Evolutionary conservation across 441 rosid species (phyloP).

Genomic region (Omphalea diandra): DNA sequence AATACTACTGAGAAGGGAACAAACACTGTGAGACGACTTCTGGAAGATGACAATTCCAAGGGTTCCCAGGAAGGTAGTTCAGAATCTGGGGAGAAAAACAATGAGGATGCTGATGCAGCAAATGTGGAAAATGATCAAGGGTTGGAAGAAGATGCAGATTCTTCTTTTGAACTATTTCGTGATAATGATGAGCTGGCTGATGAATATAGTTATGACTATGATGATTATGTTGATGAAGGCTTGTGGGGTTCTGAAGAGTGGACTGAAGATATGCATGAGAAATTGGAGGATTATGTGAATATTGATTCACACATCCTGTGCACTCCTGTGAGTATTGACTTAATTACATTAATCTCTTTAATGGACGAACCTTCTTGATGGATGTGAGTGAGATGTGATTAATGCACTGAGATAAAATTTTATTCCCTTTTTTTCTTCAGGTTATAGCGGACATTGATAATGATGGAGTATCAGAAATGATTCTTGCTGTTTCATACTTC

Average conservation of each 20-base stretch:
- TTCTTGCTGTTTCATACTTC: constrained; percentile 93
- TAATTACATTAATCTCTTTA: constrained; percentile 24
- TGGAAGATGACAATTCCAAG: constrained; percentile 61
- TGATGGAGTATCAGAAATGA: constrained; percentile 94
- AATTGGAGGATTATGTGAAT: constrained; percentile 87
- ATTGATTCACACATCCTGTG: constrained; percentile 88
- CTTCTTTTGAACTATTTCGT: constrained; percentile 88
- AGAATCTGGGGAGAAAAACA: constrained; percentile 38
- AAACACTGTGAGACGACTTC: constrained; percentile 67
- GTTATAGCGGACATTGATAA: constrained; percentile 97
- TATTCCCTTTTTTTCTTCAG: constrained; percentile 44
- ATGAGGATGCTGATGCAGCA: constrained; percentile 50
- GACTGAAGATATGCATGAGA: constrained; percentile 82
- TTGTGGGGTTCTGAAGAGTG: constrained; percentile 99
- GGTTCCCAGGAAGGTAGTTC: constrained; percentile 48
- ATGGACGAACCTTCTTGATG: constrained; percentile 12
- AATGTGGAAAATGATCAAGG: constrained; percentile 83
- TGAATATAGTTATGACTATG: constrained; percentile 91
- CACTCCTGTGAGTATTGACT: constrained; percentile 66
- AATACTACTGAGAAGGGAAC: constrained; percentile 43
- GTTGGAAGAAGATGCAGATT: constrained; percentile 92
- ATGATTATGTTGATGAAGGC: constrained; percentile 81
- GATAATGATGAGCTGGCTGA: constrained; percentile 89
- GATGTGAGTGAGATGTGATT: constrained; percentile 19
- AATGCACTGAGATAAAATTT: constrained; percentile 15